A percentile compares a stretch with the other conserved stretches of the same genome.
These are phyloP conservation scores for Fagopyrum esculentum DNA, from an alignment of 148 eudicot species.

Conservation along the genomic window DNA sequence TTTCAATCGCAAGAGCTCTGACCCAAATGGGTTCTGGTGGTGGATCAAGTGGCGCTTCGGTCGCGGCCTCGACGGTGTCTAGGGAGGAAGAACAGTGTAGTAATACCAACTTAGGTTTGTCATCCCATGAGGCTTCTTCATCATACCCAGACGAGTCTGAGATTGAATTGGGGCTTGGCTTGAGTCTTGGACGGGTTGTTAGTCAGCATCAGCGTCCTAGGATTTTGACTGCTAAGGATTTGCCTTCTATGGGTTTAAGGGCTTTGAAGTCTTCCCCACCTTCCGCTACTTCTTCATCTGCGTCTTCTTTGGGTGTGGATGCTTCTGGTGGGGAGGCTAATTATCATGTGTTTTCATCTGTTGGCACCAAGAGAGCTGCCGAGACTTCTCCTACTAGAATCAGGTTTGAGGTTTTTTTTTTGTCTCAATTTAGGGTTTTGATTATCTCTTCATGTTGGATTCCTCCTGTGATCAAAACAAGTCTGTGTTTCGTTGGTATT, in stretches of 20 bases:
- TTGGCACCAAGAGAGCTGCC: constrained; percentile 68
- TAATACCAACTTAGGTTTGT: constrained; percentile 22
- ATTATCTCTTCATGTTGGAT: not conserved
- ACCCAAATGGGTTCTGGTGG: constrained; percentile 16
- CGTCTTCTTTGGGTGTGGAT: not conserved
- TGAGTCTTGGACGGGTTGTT: constrained; percentile 36
- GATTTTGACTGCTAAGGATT: constrained; percentile 57
- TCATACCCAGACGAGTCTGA: constrained; percentile 50
- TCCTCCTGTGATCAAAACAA: not conserved
- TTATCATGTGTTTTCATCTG: constrained; percentile 15
- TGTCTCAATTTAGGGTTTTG: not conserved
- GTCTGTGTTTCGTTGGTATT: not conserved
- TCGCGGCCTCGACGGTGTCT: constrained; percentile 33
- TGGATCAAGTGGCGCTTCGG: constrained; percentile 33
- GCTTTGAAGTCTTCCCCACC: constrained; percentile 35
- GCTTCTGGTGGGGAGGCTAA: constrained; percentile 16
- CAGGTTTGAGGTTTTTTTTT: constrained; percentile 22
- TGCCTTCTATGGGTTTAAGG: constrained; percentile 23
- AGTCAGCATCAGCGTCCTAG: constrained; percentile 20
- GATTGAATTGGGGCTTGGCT: constrained; percentile 66
- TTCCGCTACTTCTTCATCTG: constrained; percentile 42
- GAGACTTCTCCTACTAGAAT: constrained; percentile 48
- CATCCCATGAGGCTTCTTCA: constrained; percentile 45
- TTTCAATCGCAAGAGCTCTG: constrained; percentile 16
- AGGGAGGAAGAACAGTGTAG: constrained; percentile 30